Conservation (phyloP, 129 eudicot species). For the Erigeron canadensis region DNA sequence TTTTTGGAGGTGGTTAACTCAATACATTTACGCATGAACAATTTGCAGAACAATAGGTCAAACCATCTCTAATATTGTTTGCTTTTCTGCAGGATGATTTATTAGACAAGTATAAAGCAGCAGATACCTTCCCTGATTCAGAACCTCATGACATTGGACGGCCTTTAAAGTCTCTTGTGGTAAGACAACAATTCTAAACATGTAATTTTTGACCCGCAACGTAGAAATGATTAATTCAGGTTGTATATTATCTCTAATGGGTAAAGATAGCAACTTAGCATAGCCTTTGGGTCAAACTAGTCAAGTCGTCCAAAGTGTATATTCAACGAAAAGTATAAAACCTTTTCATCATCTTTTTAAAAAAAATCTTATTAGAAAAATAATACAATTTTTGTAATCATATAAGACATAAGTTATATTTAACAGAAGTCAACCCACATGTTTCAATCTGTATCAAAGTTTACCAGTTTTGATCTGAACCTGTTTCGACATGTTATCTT, state of each 20-base stretch:
- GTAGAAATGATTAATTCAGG: background rate
- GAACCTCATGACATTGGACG: conserved; percentile 58
- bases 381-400: background rate
- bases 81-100: conserved; percentile 59
- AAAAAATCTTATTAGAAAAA: background rate
- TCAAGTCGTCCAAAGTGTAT: background rate
- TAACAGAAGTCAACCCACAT: background rate
- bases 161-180: conserved; percentile 83
- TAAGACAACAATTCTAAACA: conserved; percentile 22
- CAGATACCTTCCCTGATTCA: conserved; percentile 59
- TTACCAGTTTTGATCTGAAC: background rate
- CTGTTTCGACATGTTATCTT: background rate
- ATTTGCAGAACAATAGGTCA: background rate
- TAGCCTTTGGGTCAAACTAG: background rate
- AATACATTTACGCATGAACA: background rate
- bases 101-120: conserved; percentile 71
- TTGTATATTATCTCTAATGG: background rate
- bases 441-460: background rate
- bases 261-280: background rate
- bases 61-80: background rate
- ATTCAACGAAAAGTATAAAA: background rate
- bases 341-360: background rate
- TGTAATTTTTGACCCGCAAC: background rate
- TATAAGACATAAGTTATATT: background rate
- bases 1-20: background rate